A percentile compares a stretch with the other conserved stretches of the same genome.
Evolutionary conservation across 176 grass and related monocot genomes (phyloP).

Genomic region (Triticum aestivum): IWGSC_CS_RefSeq_v2.1 NC_057805.1:323013045-323013544

Average conservation of each 20-base stretch:
- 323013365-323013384: not conserved
- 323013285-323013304: not conserved
- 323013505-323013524: slow-evolving; percentile 55
- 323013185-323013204: slow-evolving; percentile 48
- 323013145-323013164: slow-evolving; percentile 66
- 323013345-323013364: not conserved
- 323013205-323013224: slow-evolving; percentile 40
- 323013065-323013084: slow-evolving; percentile 51
- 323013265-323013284: slow-evolving; percentile 51
- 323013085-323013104: slow-evolving; percentile 82
- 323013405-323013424: slow-evolving; percentile 87
- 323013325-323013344: not conserved
- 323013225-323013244: slow-evolving; percentile 63
- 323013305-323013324: not conserved
- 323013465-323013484: slow-evolving; percentile 76
- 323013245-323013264: slow-evolving; percentile 94
- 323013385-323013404: slow-evolving; percentile 92
- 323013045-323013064: slow-evolving; percentile 39
- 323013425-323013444: slow-evolving; percentile 53
- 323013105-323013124: slow-evolving; percentile 73
- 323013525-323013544: slow-evolving; percentile 96
- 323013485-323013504: slow-evolving; percentile 61
- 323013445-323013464: slow-evolving; percentile 70
- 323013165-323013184: slow-evolving; percentile 57
- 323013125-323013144: slow-evolving; percentile 80